Evolutionary conservation across 2,329 filamentous ascomycete genomes (phyloP).

Genomic region (Calonectria hawksworthii): DNA sequence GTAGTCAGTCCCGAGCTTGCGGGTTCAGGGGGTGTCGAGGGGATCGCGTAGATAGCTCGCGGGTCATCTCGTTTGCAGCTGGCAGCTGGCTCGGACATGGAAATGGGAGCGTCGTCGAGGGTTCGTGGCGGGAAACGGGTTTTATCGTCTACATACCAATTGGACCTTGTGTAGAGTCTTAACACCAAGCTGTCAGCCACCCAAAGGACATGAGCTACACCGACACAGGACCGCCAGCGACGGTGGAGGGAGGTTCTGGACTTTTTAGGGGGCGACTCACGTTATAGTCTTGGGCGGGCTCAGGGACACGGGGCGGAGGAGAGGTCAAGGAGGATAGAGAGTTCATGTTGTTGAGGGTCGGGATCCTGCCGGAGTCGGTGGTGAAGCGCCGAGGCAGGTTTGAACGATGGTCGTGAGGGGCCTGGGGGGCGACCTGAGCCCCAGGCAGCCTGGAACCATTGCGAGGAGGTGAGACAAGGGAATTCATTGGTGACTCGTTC

Average conservation of each 20-base stretch:
- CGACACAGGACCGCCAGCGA: not conserved
- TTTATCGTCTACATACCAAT: conserved; percentile 71
- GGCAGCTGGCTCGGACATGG: not conserved
- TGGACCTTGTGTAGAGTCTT: conserved; percentile 80
- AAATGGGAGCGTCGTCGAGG: conserved; percentile 13
- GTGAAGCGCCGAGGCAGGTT: conserved; percentile 93
- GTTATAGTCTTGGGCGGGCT: conserved; percentile 63
- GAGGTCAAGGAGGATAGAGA: conserved; percentile 58
- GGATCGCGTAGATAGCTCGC: not conserved
- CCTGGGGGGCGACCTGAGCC: conserved; percentile 57
- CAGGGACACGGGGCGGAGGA: conserved; percentile 61
- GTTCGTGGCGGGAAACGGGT: conserved; percentile 1
- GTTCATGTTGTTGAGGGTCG: conserved; percentile 72
- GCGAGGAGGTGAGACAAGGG: conserved; percentile 81
- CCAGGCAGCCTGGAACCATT: conserved; percentile 75
- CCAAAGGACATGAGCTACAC: not conserved
- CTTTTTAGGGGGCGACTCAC: conserved; percentile 48
- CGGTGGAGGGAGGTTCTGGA: not conserved
- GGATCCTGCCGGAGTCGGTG: conserved; percentile 87
- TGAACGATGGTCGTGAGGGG: conserved; percentile 77
- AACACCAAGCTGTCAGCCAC: conserved; percentile 40
- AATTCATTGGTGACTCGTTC: conserved; percentile 81
- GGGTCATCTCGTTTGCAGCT: not conserved
- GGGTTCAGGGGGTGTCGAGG: not conserved
- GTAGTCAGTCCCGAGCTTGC: conserved; percentile 51